Conservation (phyloP, 1,139 yeast genomes). For the Yamadazyma taylorii region DNA sequence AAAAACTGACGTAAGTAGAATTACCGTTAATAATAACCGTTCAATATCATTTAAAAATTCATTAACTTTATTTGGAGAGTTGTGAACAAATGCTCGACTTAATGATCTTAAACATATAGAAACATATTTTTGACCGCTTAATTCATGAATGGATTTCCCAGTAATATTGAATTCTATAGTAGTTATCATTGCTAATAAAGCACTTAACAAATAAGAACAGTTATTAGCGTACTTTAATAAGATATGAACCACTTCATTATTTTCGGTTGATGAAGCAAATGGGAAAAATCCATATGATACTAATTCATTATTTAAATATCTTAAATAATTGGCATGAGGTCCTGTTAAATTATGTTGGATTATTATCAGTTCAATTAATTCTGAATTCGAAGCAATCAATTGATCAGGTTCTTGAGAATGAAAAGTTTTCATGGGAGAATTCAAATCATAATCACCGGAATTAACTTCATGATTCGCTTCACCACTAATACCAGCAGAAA, state of each 20-base stretch:
- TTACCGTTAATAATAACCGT: conserved; percentile 36
- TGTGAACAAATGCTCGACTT: conserved; percentile 31
- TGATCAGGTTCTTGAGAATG: conserved; percentile 3
- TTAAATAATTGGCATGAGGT: conserved; percentile 34
- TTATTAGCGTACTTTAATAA: conserved; percentile 34
- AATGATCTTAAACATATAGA: conserved; percentile 32
- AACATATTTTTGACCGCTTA: conserved; percentile 31
- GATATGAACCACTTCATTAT: conserved; percentile 35
- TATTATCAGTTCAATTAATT: conserved; percentile 26
- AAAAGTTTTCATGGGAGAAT: conserved; percentile 10
- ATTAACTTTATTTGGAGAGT: conserved; percentile 17
- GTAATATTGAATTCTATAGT: conserved; percentile 38
- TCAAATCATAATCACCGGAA: conserved; percentile 8
- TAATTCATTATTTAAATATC: conserved; percentile 28
- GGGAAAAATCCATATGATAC: conserved; percentile 37
- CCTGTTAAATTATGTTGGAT: conserved; percentile 24
- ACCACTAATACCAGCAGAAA: conserved; percentile 14
- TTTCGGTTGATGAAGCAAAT: conserved; percentile 36
- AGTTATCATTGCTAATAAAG: conserved; percentile 39
- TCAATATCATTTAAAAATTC: conserved; percentile 34
- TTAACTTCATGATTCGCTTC: conserved; percentile 12
- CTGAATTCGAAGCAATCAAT: conserved; percentile 16
- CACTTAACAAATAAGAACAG: conserved; percentile 36
- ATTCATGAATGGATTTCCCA: conserved; percentile 30
- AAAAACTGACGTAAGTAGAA: conserved; percentile 37